Evolutionary conservation across 1,284 basidiomycete genomes (phyloP), one percentile per base, ranked within the genome.

Genomic region (Microbotryum silenes-acaulis): DNA sequence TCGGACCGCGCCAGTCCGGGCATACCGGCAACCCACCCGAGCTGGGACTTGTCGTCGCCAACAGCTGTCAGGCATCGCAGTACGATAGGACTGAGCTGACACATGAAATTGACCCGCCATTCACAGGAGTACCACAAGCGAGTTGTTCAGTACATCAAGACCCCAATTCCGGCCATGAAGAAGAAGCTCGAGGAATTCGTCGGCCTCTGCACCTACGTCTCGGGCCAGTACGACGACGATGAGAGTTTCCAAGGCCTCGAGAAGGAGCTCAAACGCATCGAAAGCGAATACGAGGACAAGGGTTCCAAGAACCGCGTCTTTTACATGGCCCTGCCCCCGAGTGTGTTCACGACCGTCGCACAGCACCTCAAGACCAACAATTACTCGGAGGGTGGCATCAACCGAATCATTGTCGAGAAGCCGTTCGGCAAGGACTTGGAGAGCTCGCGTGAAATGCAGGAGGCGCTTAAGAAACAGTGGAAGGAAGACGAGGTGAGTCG

Each of bases 371-470:
- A 85, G 75, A 84, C 86, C 72, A 82, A 87, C 74, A 88, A 86
- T 76, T 92, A 97, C 77, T 75, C 77, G 16, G 77, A 82, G 54
- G 81, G 81, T 44, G 88, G 88, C 25, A 77, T 85, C 74, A 93
- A 91, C 79, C 85, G 92, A 59, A 86, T 97, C 75, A 90, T 97
- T 71, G 86, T 97, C 69, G 93, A 97, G 78, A 97, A 97, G 78
- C 92, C 92, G 4, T 97, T 97, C 74, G 92, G 92, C 53, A 94
- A 91, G 77, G 92, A 97, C 73, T 82, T 89, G 61, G 83, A 90
- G 0, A 88, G 87, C n/a, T 89, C 86, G 63, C 83, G 88, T 52
- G 81, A 84, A 68, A 85, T 97, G 67, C 83, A 96, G 68, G 75
- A 78, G 46, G 80, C 85, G 14, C 81, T 97, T 75, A 93, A 91